Base-by-base conservation (phyloP, 2,329 filamentous ascomycete genomes). In the Neofusicoccum ribis region DNA sequence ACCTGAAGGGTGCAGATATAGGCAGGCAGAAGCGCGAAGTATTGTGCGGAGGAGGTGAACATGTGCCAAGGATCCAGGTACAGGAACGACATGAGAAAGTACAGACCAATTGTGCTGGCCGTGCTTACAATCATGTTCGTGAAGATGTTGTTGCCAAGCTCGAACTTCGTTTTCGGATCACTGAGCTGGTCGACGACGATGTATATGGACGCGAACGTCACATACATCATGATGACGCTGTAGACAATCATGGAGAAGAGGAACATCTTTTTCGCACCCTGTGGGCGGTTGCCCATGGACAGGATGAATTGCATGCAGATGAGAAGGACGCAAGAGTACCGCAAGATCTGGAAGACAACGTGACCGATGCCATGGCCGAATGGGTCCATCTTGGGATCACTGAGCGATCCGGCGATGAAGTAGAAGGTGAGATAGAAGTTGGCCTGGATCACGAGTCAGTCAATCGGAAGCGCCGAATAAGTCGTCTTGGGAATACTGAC, bases 351-450 rank as follows among this genome's bases (percentile, higher is more conserved):
- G 79, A 98, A 99, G 76, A 99, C 91, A 79, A 91, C 88, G 69
- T 87, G 87, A 56, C 91, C 94, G 68, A 96, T 89, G 68, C 88
- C 85, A 78, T 97, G 91, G 15, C 93, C 93, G 71, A 99, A 99
- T 0, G 96, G 96, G 77, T 99, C 95, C 69, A 96, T 83, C 31
- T 82, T 82, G 0, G 86, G 81, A 72, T 98, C 92, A 0, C 91
- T 86, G 15, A 99, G 85, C 46, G 93, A 96, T 49, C 95, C 95
- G 23, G 93, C 93, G 70, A 99, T 90, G 82, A 99, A 99, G 85
- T 93, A 99, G 81, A 99, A 99, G 65, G 93, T 96, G 61, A 99
- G 88, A 78, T 98, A 99, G 84, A 98, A 99, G 83, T 99, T 99
- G 78, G 94, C 93, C 61, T 63, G 15, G 1, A 41, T 8, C 12